Evolutionary conservation across 2,329 filamentous ascomycete species (phyloP), one percentile per base, ranked within the genome.

Genomic region (Plenodomus biglobosus): DNA sequence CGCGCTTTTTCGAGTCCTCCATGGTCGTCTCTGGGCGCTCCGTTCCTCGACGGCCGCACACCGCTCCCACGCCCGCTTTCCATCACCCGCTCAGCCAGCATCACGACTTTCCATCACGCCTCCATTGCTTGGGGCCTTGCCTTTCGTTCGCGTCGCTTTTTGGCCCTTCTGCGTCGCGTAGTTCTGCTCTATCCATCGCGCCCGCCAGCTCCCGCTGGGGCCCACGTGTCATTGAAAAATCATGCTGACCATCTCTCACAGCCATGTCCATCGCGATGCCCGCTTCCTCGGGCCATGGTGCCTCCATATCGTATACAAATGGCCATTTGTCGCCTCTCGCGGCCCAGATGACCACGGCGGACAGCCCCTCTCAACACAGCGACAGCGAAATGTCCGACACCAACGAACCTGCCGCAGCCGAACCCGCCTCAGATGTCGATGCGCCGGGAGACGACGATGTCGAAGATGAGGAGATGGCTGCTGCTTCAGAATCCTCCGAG

Each of bases 381-480:
- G 88, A 90, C 62, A 90, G 85, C 78, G 88, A 91, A 61, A 79
- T 87, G 52, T 91, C 88, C 63, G 87, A 95, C 65, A 78, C 82
- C 61, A 81, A 82, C 66, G 82, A 87, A 63, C 72, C 76, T 64
- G 75, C 74, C 68, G 79, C 57, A 64, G 62, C 61, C 52, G 63
- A 67, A 54, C 60, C 62, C 56, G 68, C 70, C 44, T 71, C 66
- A 46, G 69, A 71, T 44, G 65, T 70, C 56, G 73, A 76, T 48
- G 68, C 69, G 48, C 66, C 69, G 44, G 67, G 69, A 51, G 71
- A 72, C 30, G 70, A 72, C 41, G 69, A 75, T 42, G 59, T 60
- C 17, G 74, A 76, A 59, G 73, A 73, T 32, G 73, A 75, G 35
- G 71, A 73, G 44, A 74, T 76, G 57, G 74, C 70, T 52, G 72